Evolutionary conservation across 441 rosid genomes (phyloP), one percentile per base, ranked within the genome.

Genomic region (Erodium chrysanthum): DNA sequence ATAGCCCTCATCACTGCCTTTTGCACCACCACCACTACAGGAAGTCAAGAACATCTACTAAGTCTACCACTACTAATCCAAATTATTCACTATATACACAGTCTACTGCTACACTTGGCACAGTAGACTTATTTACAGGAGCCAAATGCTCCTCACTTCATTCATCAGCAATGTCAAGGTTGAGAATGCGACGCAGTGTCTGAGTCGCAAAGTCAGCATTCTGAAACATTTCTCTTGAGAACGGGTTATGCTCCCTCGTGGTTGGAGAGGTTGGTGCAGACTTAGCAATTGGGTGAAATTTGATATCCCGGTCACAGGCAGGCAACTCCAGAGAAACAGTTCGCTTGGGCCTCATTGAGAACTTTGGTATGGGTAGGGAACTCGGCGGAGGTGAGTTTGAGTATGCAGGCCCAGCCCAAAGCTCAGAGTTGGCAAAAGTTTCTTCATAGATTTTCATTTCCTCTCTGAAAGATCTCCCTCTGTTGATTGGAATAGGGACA

Each of bases 401-500:
- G 76, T 94, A 91, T 9, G 98, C 88, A 37, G 98, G 98, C 8
- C 97, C 98, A 3, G 98, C 98, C 97, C 97, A 94, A 9, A 82
- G 82, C 82, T 94, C 97, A 66, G 93, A 84, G 73, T 71, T 86
- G 0, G 78, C 77, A 54, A 84, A 60, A 65, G 73, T 79, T 67
- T 78, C 79, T 33, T 71, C 66, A 37, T 69, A 71, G 59, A 83
- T 23, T 44, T 79, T 85, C 40, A 83, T 23, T 44, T 79, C 85
- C 40, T 79, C 86, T 50, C 12, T 65, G 52, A 76, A 75, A 78
- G 77, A 9, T 5, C 70, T 73, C 23, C 33, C 79, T 58, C 66
- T 65, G 75, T 66, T 67, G n/a, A 91, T 89, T 11, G 91, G 70
- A 54, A 90, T 82, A 0, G 95, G 87, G 59, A 71, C 76, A 69